A percentile compares a stretch with the other conserved stretches of the same genome.
Evolutionary conservation across 768 basidiomycete species (phyloP).

Genomic region (Kwoniella newhampshirensis): DNA sequence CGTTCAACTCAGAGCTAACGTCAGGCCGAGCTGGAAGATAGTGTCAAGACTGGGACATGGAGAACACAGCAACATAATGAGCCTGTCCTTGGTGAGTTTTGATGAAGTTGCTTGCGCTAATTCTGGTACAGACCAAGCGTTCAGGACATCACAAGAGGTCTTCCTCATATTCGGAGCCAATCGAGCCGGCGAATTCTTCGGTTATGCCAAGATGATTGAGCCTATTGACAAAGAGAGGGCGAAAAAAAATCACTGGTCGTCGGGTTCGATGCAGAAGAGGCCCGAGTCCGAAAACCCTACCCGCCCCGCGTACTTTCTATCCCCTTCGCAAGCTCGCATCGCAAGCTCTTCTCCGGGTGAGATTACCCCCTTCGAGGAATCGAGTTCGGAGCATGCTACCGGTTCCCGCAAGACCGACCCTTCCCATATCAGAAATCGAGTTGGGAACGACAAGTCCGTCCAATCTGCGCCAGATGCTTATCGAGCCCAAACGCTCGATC

Average conservation of each 20-base stretch:
- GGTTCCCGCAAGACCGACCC: conserved; percentile 36
- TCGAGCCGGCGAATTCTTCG: conserved; percentile 90
- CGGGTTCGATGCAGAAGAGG: not conserved
- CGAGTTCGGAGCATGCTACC: conserved; percentile 3
- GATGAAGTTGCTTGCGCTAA: not conserved
- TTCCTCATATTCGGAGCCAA: conserved; percentile 89
- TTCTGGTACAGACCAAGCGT: conserved; percentile 69
- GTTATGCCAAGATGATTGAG: conserved; percentile 73
- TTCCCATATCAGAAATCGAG: conserved; percentile 7
- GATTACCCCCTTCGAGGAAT: conserved; percentile 33
- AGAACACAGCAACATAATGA: conserved; percentile 93
- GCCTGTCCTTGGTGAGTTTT: conserved; percentile 61
- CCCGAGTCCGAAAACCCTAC: conserved; percentile 18
- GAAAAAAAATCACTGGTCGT: conserved; percentile 1
- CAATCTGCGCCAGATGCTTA: conserved; percentile 8
- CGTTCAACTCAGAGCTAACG: conserved; percentile 17
- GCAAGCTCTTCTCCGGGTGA: conserved; percentile 32
- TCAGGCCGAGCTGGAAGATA: conserved; percentile 75
- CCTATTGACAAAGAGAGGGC: conserved; percentile 34
- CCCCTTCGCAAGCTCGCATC: conserved; percentile 29
- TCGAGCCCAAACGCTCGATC: conserved; percentile 31
- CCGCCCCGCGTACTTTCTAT: conserved; percentile 25
- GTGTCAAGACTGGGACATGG: conserved; percentile 77
- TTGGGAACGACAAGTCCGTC: conserved; percentile 9
- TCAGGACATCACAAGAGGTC: conserved; percentile 82